These are phyloP conservation scores for Aspergillus udagawae DNA, from an alignment of 2,329 filamentous ascomycete genomes.

Conservation along the genomic window DNA sequence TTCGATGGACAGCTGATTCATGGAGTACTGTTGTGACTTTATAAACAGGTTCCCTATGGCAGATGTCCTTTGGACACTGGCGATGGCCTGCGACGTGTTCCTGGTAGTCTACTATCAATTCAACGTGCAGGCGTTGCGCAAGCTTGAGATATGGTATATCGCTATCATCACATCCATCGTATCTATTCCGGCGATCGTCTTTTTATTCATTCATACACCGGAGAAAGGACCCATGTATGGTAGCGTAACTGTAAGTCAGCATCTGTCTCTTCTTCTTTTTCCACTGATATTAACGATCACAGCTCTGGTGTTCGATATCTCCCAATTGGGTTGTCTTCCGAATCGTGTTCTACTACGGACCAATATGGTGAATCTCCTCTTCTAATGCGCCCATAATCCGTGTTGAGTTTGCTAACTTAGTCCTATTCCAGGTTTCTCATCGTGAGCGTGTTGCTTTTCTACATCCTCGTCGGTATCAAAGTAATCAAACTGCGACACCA, in stretches of 20 bases:
- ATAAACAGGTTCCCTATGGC: constrained; percentile 33
- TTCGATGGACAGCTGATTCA: neutral
- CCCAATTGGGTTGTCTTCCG: constrained; percentile 34
- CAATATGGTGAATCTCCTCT: constrained; percentile 28
- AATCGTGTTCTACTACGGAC: constrained; percentile 34
- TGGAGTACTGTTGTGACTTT: too few species aligned
- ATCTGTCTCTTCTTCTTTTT: neutral
- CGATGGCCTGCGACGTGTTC: constrained; percentile 36
- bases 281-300: neutral
- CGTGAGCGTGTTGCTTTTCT: constrained; percentile 17
- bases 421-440: constrained; percentile 25
- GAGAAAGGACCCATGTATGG: constrained; percentile 36
- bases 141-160: constrained; percentile 31
- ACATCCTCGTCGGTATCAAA: constrained; percentile 28
- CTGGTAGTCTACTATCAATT: constrained; percentile 36
- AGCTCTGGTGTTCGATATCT: constrained; percentile 40
- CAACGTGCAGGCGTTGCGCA: constrained; percentile 26
- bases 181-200: constrained; percentile 32
- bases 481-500: constrained; percentile 31
- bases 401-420: neutral
- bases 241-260: constrained; percentile 27
- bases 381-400: too few species aligned
- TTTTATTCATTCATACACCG: constrained; percentile 29
- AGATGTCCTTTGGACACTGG: constrained; percentile 37
- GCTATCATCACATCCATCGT: constrained; percentile 25